Evolutionary conservation across 208 protist species (phyloP), one percentile per base, ranked within the genome.

Genomic region (Acanthamoeba castellanii): DNA sequence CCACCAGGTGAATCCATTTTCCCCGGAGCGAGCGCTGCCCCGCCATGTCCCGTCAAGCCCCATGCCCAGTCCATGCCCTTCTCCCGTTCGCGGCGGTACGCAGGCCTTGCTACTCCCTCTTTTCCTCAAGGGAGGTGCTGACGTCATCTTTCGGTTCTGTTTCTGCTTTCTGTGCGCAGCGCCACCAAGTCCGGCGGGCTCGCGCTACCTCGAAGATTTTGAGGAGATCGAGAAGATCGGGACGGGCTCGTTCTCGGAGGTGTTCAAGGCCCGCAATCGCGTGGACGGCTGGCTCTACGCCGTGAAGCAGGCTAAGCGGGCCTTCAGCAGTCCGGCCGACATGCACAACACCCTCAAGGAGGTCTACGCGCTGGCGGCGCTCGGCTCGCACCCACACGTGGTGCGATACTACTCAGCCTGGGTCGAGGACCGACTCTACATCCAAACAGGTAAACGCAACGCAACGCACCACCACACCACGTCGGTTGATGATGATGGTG

Each of bases 311-410:
- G 90, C 90, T n/a, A 57, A 68, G 55, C 47, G 68, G 9, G n/a
- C 61, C 32, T 94, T 94, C 30, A 78, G 47, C 52, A 68, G 47
- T 22, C 22, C 42, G 9, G 45, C 42, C 32, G 68, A 94, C 52
- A 78, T 25, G 55, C 68, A 94, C n/a, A 94, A 94, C 52, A 94
- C 90, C n/a, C 90, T 94, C 27, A 94, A 94, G 37, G 90, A 94
- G 34, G 90, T 94, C 37, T 94, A 94, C 55, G 90, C 90, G n/a
- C 61, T 84, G 30, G 90, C 90, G 18, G 70, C 68, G 13, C 72
- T 94, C 14, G 90, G 90, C 34, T 94, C 68, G 9, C 70, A 84
- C 52, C 90, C 90, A 37, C 61, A 94, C 68, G 55, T 94, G 2
- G 90, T 94, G 3, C 32, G 90, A 42, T 94, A 94, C 50, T 84